phyloP scores from a whole-genome alignment of 106 monocot genomes.

The Iris macrosiphon region DNA sequence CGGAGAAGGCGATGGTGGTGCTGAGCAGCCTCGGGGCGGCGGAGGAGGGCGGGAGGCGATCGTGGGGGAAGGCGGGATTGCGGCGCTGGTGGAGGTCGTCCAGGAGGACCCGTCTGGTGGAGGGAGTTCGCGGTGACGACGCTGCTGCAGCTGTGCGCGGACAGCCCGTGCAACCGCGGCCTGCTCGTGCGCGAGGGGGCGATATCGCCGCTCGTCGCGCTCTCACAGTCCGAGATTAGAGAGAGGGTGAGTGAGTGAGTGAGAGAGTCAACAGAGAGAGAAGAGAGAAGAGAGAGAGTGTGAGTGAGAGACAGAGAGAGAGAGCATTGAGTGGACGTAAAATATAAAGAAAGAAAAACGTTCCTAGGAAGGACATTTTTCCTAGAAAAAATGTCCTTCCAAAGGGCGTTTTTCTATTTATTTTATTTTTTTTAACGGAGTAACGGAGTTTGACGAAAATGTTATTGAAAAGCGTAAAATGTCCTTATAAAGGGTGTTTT shows the following conservation, averaged over 20 bases:
- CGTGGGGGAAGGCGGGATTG: slow-evolving; percentile 48
- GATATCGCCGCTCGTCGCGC: slow-evolving; percentile 74
- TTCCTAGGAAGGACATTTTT: too few relatives aligned
- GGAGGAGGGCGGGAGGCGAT: slow-evolving; percentile 29
- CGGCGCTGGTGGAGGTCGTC: slow-evolving; percentile 61
- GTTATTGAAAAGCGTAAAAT: too few relatives aligned
- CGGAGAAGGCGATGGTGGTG: slow-evolving; percentile 57
- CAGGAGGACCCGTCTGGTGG: slow-evolving; percentile 54
- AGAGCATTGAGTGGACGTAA: too few relatives aligned
- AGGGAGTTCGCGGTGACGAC: slow-evolving; percentile 70
- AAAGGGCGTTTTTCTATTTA: too few relatives aligned
- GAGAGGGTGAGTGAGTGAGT: slow-evolving; percentile 64
- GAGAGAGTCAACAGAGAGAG: too few relatives aligned
- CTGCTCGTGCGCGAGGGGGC: slow-evolving; percentile 79
- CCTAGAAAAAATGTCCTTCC: too few relatives aligned
- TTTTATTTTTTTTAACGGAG: too few relatives aligned
- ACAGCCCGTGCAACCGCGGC: slow-evolving; percentile 32
- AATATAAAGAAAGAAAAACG: too few relatives aligned
- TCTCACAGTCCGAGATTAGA: slow-evolving; percentile 67
- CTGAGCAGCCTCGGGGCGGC: slow-evolving; percentile 32
- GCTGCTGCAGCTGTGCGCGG: slow-evolving; percentile 69
- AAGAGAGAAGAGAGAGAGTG: too few relatives aligned
- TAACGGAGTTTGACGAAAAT: too few relatives aligned
- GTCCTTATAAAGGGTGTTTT: too few relatives aligned
- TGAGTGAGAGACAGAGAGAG: too few relatives aligned